Conservation (phyloP, 2,329 filamentous ascomycete species). For the Aspergillus proliferans region DNA sequence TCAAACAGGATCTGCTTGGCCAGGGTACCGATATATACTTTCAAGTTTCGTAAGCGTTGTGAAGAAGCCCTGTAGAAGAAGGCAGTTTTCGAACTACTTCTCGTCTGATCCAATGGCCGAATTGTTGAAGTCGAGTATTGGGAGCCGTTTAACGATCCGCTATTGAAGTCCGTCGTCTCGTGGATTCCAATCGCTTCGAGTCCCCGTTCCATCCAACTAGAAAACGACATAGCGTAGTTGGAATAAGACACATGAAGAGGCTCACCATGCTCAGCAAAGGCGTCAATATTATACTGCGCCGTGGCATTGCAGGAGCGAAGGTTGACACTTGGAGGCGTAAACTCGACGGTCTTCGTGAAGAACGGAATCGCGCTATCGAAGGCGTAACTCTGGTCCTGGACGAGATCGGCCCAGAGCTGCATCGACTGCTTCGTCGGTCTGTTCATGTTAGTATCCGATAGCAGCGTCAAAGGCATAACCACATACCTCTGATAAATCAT, state of each 20-base stretch:
- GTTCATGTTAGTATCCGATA: neutral
- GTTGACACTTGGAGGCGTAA: slow-evolving; percentile 19
- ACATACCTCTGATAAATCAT: slow-evolving; percentile 29
- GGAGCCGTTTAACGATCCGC: slow-evolving; percentile 38
- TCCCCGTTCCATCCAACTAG: slow-evolving; percentile 31
- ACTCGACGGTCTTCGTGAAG: slow-evolving; percentile 21
- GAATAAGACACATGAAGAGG: slow-evolving; percentile 41
- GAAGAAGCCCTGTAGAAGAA: slow-evolving; percentile 22
- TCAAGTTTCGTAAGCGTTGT: slow-evolving; percentile 24
- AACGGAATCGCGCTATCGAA: slow-evolving; percentile 26
- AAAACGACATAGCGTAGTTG: slow-evolving; percentile 34
- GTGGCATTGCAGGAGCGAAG: slow-evolving; percentile 15
- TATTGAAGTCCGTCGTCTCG: slow-evolving; percentile 35
- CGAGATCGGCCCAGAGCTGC: slow-evolving; percentile 27
- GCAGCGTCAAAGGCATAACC: neutral
- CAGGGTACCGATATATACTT: slow-evolving; percentile 39
- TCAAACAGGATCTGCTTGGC: slow-evolving; percentile 48
- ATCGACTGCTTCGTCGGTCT: slow-evolving; percentile 23
- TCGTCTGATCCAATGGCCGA: slow-evolving; percentile 40
- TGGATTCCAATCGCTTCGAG: slow-evolving; percentile 38
- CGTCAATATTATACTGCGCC: slow-evolving; percentile 18
- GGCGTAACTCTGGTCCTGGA: slow-evolving; percentile 26
- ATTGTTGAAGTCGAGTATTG: slow-evolving; percentile 44
- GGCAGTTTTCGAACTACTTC: slow-evolving; percentile 43
- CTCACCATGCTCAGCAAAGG: slow-evolving; percentile 25